Conservation (phyloP, 371 early-diverging fungal species). For the Vairimorpha ceranae region DNA sequence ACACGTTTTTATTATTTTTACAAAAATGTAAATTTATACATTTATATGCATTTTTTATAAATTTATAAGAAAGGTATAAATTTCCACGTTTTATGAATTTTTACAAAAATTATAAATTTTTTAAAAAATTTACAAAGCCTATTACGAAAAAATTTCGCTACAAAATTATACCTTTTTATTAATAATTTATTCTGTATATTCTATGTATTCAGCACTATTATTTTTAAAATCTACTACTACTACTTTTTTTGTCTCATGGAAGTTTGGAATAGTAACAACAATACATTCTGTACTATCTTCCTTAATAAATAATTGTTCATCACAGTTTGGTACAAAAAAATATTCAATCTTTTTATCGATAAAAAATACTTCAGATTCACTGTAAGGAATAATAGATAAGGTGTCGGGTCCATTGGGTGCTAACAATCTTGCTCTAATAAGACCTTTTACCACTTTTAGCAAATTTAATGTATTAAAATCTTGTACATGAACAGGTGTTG, state of each 20-base stretch:
- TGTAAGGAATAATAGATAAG: constrained; percentile 21
- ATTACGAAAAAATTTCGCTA: too few relatives aligned
- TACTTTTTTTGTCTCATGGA: constrained; percentile 1
- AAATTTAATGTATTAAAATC: not conserved
- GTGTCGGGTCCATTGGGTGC: constrained; percentile 54
- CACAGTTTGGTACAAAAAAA: constrained; percentile 26
- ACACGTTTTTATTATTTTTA: too few relatives aligned
- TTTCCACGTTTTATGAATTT: too few relatives aligned
- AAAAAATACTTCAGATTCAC: constrained; percentile 40
- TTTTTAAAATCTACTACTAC: constrained; percentile 16
- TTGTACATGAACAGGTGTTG: not conserved
- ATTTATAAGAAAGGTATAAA: too few relatives aligned
- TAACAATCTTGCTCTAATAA: constrained; percentile 37
- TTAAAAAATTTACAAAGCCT: too few relatives aligned
- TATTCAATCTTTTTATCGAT: constrained; percentile 16
- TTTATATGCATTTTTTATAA: too few relatives aligned
- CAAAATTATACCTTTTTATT: too few relatives aligned
- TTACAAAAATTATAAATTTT: too few relatives aligned
- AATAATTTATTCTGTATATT: not conserved
- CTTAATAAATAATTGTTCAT: constrained; percentile 7
- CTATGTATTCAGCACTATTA: not conserved
- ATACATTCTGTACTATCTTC: not conserved
- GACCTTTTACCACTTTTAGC: constrained; percentile 9
- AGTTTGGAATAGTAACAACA: constrained; percentile 32
- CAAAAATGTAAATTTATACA: too few relatives aligned